Conservation (phyloP, 306 rosid genomes). For the Vicia sativa region DNA sequence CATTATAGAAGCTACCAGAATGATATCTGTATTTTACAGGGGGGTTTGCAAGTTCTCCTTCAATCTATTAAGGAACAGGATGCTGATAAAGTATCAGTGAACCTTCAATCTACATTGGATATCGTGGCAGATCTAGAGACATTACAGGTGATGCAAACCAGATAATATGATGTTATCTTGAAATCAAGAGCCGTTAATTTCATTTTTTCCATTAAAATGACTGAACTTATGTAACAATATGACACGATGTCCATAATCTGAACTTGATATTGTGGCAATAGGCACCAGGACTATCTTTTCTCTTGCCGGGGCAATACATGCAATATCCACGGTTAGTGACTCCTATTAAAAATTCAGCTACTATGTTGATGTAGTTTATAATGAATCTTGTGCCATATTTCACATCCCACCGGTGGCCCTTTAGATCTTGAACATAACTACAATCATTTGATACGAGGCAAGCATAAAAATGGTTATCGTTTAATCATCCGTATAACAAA, state of each 20-base stretch:
- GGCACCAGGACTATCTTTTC: slow-evolving; percentile 95
- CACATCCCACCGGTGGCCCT: neutral
- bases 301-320: slow-evolving; percentile 71
- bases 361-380: slow-evolving; percentile 19
- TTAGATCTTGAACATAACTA: slow-evolving; percentile 9
- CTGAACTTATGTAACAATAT: slow-evolving; percentile 18
- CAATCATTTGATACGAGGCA: slow-evolving; percentile 5
- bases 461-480: neutral
- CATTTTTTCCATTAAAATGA: slow-evolving; percentile 16
- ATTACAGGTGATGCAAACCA: slow-evolving; percentile 62
- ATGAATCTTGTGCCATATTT: slow-evolving; percentile 1
- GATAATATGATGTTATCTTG: slow-evolving; percentile 17
- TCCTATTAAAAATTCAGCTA: neutral
- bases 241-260: slow-evolving; percentile 34
- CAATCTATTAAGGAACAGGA: slow-evolving; percentile 72
- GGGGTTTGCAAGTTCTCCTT: slow-evolving; percentile 78
- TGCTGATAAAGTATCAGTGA: slow-evolving; percentile 78
- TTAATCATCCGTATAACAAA: slow-evolving; percentile 2
- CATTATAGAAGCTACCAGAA: slow-evolving; percentile 38
- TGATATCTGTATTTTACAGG: slow-evolving; percentile 52
- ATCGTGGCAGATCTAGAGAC: slow-evolving; percentile 82
- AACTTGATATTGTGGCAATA: slow-evolving; percentile 49
- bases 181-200: slow-evolving; percentile 21
- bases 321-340: slow-evolving; percentile 78
- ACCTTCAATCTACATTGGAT: slow-evolving; percentile 80